Percentiles rank a stretch among this genome's conserved stretches.
phyloP scores from a whole-genome alignment of 768 basidiomycete genomes.

The Holtermannia corniformis region DNA sequence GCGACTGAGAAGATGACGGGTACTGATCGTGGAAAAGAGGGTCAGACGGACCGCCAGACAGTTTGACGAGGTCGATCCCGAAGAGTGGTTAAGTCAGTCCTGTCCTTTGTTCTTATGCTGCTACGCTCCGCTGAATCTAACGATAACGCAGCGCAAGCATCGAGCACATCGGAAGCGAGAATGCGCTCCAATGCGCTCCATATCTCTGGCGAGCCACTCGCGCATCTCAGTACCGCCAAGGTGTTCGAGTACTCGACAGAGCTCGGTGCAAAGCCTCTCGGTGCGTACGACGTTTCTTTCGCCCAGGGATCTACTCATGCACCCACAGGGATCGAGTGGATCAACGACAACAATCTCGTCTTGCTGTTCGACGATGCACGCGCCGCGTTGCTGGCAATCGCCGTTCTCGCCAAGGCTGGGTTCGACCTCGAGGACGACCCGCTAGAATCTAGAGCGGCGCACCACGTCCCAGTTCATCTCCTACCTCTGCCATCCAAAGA shows the following conservation, averaged over 20 bases:
- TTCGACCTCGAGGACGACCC: slow-evolving; percentile 41
- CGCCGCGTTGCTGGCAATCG: slow-evolving; percentile 26
- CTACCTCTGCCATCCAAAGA: slow-evolving; percentile 11
- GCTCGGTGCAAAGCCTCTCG: slow-evolving; percentile 28
- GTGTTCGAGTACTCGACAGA: slow-evolving; percentile 29
- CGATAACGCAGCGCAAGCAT: no score
- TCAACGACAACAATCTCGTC: slow-evolving; percentile 34
- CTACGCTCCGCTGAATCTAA: no score
- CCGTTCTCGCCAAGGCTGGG: slow-evolving; percentile 32
- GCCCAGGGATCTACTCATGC: not conserved
- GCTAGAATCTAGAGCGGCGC: slow-evolving; percentile 31
- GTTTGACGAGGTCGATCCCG: not conserved
- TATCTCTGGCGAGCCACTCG: slow-evolving; percentile 28
- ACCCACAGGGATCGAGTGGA: slow-evolving; percentile 39
- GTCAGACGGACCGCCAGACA: not conserved
- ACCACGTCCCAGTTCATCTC: slow-evolving; percentile 31
- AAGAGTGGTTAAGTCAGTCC: not conserved
- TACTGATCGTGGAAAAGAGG: not conserved
- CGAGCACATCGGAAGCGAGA: no score
- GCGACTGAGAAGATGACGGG: not conserved
- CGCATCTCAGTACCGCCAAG: slow-evolving; percentile 30
- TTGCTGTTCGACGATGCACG: slow-evolving; percentile 30
- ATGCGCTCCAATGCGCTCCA: slow-evolving; percentile 25
- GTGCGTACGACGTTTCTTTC: slow-evolving; percentile 6
- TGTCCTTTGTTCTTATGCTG: not conserved